Conservation (phyloP, 2,329 filamentous ascomycete genomes). For the Colletotrichum sojae region DNA sequence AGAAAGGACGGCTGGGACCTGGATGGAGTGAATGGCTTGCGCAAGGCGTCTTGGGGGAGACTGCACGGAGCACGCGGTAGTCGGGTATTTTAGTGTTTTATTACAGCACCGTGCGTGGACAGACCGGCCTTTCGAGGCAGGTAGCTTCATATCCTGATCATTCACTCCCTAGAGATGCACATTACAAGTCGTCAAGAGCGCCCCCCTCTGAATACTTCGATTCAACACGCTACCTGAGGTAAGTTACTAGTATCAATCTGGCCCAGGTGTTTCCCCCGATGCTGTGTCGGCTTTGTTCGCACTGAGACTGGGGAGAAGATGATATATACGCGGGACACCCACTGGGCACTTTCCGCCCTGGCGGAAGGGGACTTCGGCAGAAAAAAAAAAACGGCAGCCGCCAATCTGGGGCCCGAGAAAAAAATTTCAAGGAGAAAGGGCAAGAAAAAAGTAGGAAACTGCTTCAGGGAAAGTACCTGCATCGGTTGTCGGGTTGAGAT, state of each 20-base stretch:
- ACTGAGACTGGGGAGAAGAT: too few species aligned
- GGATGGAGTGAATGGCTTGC: conserved; percentile 5
- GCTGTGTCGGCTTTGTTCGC: too few species aligned
- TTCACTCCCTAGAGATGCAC: neutral
- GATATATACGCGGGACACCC: too few species aligned
- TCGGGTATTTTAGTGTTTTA: neutral
- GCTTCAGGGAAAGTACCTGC: conserved; percentile 14
- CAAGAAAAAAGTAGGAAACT: conserved; percentile 1
- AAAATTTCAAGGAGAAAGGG: neutral
- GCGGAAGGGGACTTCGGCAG: neutral
- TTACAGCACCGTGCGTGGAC: neutral
- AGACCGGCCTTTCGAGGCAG: neutral
- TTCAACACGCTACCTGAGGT: too few species aligned
- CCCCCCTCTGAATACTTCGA: too few species aligned
- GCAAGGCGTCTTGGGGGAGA: neutral
- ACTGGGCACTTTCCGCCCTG: neutral
- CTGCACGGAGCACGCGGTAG: conserved; percentile 2
- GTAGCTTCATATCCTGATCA: neutral
- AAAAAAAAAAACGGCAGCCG: neutral
- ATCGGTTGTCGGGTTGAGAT: conserved; percentile 15
- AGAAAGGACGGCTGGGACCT: neutral
- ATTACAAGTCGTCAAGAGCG: too few species aligned
- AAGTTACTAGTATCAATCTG: too few species aligned
- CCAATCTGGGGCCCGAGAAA: neutral
- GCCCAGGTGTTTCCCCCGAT: too few species aligned